A percentile compares a stretch with the other conserved stretches of the same genome.
Evolutionary conservation across 2,329 filamentous ascomycete species (phyloP).

Genomic region (Exutisphaerella laricina): DNA sequence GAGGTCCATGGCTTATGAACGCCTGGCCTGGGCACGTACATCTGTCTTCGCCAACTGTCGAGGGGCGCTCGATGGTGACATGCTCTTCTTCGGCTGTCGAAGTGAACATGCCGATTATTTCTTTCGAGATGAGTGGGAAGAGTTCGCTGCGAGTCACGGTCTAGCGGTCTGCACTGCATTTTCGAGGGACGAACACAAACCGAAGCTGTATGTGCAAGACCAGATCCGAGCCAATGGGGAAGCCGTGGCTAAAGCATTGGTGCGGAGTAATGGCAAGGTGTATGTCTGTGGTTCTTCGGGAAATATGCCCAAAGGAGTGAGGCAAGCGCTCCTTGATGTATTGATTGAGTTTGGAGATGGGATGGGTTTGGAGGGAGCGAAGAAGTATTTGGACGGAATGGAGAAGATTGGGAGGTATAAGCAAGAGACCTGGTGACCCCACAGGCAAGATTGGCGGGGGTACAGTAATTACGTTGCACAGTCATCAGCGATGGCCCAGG

Average conservation of each 20-base stretch:
- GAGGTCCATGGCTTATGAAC: conserved; percentile 72
- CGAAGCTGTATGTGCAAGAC: conserved; percentile 65
- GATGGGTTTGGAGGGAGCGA: conserved; percentile 49
- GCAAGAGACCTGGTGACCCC: conserved; percentile 71
- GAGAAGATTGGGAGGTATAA: conserved; percentile 59
- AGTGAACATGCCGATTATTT: conserved; percentile 72
- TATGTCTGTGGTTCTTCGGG: conserved; percentile 60
- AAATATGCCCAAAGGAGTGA: conserved; percentile 64
- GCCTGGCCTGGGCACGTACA: conserved; percentile 40
- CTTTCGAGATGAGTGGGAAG: conserved; percentile 70
- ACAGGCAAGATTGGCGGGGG: too few species aligned
- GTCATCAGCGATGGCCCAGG: too few species aligned
- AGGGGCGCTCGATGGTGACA: conserved; percentile 28
- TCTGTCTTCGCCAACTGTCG: not conserved
- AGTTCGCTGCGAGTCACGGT: conserved; percentile 37
- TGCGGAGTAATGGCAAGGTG: conserved; percentile 48
- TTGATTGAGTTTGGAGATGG: conserved; percentile 40
- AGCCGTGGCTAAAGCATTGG: conserved; percentile 49
- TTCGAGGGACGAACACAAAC: conserved; percentile 59
- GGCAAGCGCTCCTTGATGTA: conserved; percentile 59
- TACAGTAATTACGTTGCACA: too few species aligned
- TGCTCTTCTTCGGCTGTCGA: conserved; percentile 81
- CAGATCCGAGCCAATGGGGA: conserved; percentile 48
- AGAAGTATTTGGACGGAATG: conserved; percentile 50
- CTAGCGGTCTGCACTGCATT: conserved; percentile 60